Percentiles rank a stretch among this genome's conserved stretches.
These are phyloP conservation scores for Trichophyton mentagrophytes DNA, from an alignment of 2,329 filamentous ascomycete species.

Conservation along the genomic window DNA sequence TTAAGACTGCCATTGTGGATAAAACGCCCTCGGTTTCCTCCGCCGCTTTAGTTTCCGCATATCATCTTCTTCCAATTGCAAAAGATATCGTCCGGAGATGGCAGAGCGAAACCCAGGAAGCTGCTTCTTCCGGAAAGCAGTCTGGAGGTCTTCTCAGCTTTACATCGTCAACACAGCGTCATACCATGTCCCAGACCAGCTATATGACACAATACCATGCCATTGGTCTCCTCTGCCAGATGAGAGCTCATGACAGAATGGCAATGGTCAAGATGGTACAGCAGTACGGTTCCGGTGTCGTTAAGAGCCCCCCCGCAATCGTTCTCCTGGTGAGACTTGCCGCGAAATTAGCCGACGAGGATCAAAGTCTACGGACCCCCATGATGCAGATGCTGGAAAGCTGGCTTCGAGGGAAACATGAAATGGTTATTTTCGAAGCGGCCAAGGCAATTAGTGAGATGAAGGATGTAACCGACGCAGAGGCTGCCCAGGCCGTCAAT, in stretches of 20 bases:
- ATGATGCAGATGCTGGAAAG: constrained; percentile 97
- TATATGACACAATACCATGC: constrained; percentile 98
- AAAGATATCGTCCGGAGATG: constrained; percentile 90
- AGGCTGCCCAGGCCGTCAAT: constrained; percentile 84
- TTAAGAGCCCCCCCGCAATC: constrained; percentile 88
- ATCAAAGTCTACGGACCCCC: constrained; percentile 72
- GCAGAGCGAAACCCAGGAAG: constrained; percentile 98
- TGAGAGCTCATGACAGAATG: constrained; percentile 96
- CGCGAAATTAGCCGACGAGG: constrained; percentile 87
- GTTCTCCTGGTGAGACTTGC: constrained; percentile 87
- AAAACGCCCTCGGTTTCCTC: constrained; percentile 97
- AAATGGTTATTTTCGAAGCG: constrained; percentile 99
- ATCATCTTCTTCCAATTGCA: constrained; percentile 92
- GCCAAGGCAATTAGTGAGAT: constrained; percentile 96
- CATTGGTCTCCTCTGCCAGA: constrained; percentile 92
- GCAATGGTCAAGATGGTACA: constrained; percentile 99
- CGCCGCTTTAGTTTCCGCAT: constrained; percentile 88
- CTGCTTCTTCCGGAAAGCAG: constrained; percentile 78
- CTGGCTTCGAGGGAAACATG: constrained; percentile 96
- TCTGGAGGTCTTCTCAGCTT: constrained; percentile 87
- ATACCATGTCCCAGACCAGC: constrained; percentile 65
- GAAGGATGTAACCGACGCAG: constrained; percentile 80
- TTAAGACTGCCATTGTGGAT: constrained; percentile 99
- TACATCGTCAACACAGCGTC: constrained; percentile 60
- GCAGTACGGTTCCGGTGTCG: constrained; percentile 83